phyloP scores from a whole-genome alignment of 768 basidiomycete genomes.

The Serendipita vermifera region DNA sequence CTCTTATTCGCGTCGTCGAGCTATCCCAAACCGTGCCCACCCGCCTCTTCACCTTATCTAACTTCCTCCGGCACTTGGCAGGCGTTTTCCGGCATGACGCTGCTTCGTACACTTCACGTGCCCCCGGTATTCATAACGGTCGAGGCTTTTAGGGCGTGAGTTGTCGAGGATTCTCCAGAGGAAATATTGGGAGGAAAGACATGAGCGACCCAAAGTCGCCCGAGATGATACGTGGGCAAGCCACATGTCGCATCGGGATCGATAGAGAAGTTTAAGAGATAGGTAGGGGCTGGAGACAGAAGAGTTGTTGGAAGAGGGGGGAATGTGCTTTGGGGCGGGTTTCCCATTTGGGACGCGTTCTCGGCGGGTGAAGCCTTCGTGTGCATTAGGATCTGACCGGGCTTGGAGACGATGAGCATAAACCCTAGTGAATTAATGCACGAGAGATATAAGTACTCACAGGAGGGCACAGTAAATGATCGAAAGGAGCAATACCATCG shows the following conservation, averaged over 20 bases:
- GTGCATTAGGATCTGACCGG: not conserved
- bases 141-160: not conserved
- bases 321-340: not conserved
- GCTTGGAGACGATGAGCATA: not conserved
- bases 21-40: constrained; percentile 3
- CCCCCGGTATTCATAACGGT: not conserved
- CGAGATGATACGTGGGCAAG: not conserved
- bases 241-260: too few species aligned
- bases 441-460: too few species aligned
- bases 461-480: not conserved
- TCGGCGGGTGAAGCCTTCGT: not conserved
- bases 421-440: too few species aligned
- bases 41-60: not conserved
- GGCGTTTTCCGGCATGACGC: not conserved
- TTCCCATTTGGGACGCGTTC: not conserved
- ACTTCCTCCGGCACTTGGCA: not conserved
- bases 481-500: not conserved
- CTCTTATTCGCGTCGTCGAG: not conserved
- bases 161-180: not conserved
- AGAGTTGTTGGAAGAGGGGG: not conserved
- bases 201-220: not conserved
- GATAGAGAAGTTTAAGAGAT: not conserved
- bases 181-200: not conserved
- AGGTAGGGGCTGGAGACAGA: not conserved
- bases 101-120: not conserved